These are phyloP conservation scores for Trichosporon sp. DNA, from an alignment of 1,284 basidiomycete genomes.

Conservation along the genomic window DNA sequence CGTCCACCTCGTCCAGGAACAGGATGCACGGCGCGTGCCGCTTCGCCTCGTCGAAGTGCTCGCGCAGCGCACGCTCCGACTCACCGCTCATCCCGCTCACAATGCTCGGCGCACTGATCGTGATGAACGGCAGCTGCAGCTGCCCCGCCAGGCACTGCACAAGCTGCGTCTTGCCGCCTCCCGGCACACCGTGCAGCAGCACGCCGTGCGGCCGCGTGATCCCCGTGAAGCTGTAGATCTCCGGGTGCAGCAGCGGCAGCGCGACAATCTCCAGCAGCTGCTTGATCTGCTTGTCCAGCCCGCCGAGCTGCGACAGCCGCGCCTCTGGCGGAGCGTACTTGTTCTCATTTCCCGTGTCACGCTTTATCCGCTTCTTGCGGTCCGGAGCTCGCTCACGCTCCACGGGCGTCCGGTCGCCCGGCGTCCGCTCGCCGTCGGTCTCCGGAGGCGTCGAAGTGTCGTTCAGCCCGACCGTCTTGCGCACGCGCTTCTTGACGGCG, in stretches of 20 bases:
- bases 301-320: conserved; percentile 77
- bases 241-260: conserved; percentile 90
- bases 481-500: conserved; percentile 12
- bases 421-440: conserved; percentile 5
- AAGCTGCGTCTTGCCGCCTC: conserved; percentile 90
- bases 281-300: conserved; percentile 77
- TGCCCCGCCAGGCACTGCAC: conserved; percentile 93
- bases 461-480: conserved; percentile 22
- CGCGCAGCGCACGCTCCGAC: conserved; percentile 89
- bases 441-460: conserved; percentile 10
- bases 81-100: conserved; percentile 98
- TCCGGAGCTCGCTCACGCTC: not conserved
- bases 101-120: conserved; percentile 86
- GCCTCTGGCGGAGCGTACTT: conserved; percentile 48
- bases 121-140: conserved; percentile 86
- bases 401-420: not conserved
- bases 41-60: conserved; percentile 94
- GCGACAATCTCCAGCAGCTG: conserved; percentile 93
- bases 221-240: conserved; percentile 89
- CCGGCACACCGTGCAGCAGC: conserved; percentile 88
- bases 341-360: conserved; percentile 12
- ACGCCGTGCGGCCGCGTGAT: conserved; percentile 92
- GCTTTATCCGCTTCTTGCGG: conserved; percentile 14
- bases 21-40: conserved; percentile 82
- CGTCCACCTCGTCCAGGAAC: conserved; percentile 97